Base-by-base conservation (phyloP, 768 basidiomycete species). In the Mycena vulgaris region DNA sequence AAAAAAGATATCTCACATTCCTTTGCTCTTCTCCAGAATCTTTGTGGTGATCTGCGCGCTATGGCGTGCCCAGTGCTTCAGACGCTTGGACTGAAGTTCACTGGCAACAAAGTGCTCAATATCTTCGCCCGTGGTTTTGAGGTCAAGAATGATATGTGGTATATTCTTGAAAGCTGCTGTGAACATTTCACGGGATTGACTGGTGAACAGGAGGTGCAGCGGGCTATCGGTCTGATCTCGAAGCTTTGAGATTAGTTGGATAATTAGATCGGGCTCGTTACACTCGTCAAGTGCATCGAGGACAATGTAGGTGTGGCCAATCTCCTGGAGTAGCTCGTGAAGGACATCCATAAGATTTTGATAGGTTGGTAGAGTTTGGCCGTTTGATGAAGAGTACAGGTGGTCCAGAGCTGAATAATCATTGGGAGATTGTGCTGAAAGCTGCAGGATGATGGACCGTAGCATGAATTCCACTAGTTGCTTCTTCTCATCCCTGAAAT, bases 181-280 rank as follows among this genome's bases (percentile, higher is more conserved):
- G 21, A 60, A 60, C 14, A 60, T 48, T 13, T 45, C 21, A 23
- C 30, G 58, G 7, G 58, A 37, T 47, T 47, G 58, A 13, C 58
- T 60, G 7, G 58, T 47, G 28, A 60, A 28, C 31, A 60, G 40
- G 10, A 60, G 28, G 42, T 60, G 58, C 21, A 47, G 16, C 14
- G 27, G 14, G 35, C 35, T 14, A 6, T 16, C 6, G 16, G 40
- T 16, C 14, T 30, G 37, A 5, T 21, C 11, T 1, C 21, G 57
- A 17, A 58, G 57, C 17, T 17, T 28, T 13, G 27, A 58, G 25
- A 58, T 42, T 14, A 58, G 40, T 16, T 9, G 37, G 8, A 42
- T 30, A 3, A 58, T n/a, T 2, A 10, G 39, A 1, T 5, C 23
- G 3, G 0, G n/a, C 9, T 58, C 39, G 6, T 42, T 58, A 3